These are phyloP conservation scores for Coccomyxa subellipsoidea DNA, from an alignment of 163 green algal genomes.

Conservation along the genomic window DNA sequence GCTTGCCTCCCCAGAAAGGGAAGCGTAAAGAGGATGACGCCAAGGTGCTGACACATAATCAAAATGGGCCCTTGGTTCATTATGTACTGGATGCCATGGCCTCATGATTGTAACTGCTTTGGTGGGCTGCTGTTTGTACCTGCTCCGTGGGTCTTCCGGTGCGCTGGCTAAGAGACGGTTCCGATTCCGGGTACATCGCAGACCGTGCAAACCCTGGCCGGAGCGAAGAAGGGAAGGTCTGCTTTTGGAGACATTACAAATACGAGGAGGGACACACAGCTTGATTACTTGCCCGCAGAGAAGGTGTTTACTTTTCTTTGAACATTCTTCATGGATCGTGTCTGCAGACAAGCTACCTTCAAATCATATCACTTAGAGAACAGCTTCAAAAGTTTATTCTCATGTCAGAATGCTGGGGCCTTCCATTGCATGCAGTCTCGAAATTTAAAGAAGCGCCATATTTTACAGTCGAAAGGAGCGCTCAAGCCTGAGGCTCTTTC, in stretches of 20 bases:
- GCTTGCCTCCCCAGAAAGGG: background rate
- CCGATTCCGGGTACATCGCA: background rate
- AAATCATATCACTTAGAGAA: no score
- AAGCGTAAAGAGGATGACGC: constrained; percentile 24
- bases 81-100: no score
- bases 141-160: background rate
- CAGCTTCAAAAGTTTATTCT: no score
- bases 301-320: background rate
- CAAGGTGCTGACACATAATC: constrained; percentile 9
- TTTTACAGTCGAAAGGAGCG: no score
- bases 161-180: background rate
- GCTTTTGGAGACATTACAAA: constrained; percentile 33
- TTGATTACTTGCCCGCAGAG: background rate
- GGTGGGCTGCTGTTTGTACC: background rate
- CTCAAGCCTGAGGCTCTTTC: no score
- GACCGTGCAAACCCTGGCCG: constrained; percentile 10
- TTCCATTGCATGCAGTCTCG: no score
- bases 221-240: constrained; percentile 21
- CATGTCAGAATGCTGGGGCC: no score
- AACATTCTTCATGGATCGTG: background rate
- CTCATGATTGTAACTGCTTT: no score
- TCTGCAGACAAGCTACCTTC: no score
- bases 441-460: no score
- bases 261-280: background rate
- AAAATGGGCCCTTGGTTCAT: no score